Evolutionary conservation across 2,329 filamentous ascomycete species (phyloP).

Genomic region (Scopulariopsis brevicaulis): DNA sequence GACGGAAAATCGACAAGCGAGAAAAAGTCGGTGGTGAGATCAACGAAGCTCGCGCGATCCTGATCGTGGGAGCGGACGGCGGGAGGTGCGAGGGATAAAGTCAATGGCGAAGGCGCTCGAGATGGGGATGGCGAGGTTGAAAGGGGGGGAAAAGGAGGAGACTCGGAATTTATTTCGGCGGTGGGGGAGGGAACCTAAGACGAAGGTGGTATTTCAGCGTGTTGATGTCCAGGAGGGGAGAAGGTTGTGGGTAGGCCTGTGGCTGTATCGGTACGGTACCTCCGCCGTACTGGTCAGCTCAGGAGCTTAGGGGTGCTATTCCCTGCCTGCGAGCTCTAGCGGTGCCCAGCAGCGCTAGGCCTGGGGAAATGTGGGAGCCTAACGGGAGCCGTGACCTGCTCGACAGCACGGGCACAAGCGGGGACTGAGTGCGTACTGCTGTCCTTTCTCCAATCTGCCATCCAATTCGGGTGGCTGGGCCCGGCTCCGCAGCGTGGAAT

Average conservation of each 20-base stretch:
- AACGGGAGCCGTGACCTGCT: not conserved
- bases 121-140: constrained; percentile 9
- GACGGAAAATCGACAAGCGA: constrained; percentile 7
- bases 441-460: not conserved
- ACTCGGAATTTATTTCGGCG: constrained; percentile 7
- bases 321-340: not conserved
- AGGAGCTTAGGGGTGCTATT: not conserved
- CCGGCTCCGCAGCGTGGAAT: not conserved
- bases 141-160: constrained; percentile 11
- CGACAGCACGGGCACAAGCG: not conserved
- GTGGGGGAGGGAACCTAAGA: constrained; percentile 7
- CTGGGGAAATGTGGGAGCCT: constrained; percentile 2
- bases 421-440: not conserved
- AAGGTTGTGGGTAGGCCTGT: constrained; percentile 2
- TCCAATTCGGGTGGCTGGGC: constrained; percentile 1
- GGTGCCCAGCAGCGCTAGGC: not conserved
- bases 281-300: not conserved
- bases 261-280: not conserved
- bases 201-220: constrained; percentile 1
- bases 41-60: constrained; percentile 11
- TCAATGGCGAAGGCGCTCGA: constrained; percentile 6
- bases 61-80: constrained; percentile 9
- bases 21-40: constrained; percentile 7
- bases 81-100: constrained; percentile 6
- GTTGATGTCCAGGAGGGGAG: constrained; percentile 1